Evolutionary conservation across 768 basidiomycete species (phyloP).

Genomic region (Suillus alpinus): DNA sequence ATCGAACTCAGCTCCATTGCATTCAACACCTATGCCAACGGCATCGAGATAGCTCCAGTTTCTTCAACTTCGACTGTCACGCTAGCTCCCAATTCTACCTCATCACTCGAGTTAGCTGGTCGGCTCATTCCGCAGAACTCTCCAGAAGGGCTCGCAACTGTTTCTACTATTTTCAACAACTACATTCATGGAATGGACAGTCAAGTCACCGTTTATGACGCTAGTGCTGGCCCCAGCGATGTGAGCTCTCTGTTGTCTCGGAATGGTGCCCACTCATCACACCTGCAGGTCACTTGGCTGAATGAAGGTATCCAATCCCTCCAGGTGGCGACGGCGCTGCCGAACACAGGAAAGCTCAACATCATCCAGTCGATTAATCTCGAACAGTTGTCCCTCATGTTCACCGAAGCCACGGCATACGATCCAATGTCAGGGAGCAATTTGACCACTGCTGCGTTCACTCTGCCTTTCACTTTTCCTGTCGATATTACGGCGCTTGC

Average conservation of each 20-base stretch:
- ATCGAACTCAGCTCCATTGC: constrained; percentile 58
- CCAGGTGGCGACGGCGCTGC: constrained; percentile 54
- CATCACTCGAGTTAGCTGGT: constrained; percentile 54
- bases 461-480: constrained; percentile 68
- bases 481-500: constrained; percentile 61
- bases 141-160: constrained; percentile 48
- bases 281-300: constrained; percentile 61
- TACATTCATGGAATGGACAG: constrained; percentile 69
- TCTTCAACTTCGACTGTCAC: constrained; percentile 47
- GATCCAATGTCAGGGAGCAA: constrained; percentile 56
- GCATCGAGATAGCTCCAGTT: constrained; percentile 58
- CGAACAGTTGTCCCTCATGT: constrained; percentile 56
- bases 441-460: constrained; percentile 60
- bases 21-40: constrained; percentile 56
- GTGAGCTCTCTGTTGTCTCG: constrained; percentile 32
- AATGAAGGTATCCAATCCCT: constrained; percentile 69
- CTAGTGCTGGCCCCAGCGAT: constrained; percentile 53
- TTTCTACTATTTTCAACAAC: constrained; percentile 68
- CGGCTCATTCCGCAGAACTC: constrained; percentile 62
- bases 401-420: constrained; percentile 57
- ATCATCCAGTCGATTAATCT: constrained; percentile 65
- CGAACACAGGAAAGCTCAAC: constrained; percentile 56
- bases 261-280: constrained; percentile 6
- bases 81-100: constrained; percentile 51
- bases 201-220: constrained; percentile 55